Percentiles rank a stretch among this genome's conserved stretches.
Evolutionary conservation across 257 asterid species (phyloP).

Genomic region (Datura wrightii): DNA sequence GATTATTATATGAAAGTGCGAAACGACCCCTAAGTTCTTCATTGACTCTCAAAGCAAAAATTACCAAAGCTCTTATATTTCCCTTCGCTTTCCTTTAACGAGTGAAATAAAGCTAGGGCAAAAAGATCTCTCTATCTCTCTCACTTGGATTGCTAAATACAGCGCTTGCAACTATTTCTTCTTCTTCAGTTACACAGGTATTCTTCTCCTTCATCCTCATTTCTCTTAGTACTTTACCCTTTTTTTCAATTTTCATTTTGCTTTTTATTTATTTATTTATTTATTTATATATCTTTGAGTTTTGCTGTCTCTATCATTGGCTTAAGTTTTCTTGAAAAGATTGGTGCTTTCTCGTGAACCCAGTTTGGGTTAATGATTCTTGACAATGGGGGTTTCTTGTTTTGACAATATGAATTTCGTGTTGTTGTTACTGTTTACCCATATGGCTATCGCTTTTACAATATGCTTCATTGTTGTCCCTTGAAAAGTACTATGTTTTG

Average conservation of each 20-base stretch:
- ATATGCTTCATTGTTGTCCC: neutral
- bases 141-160: neutral
- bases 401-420: neutral
- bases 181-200: slow-evolving; percentile 19
- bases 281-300: neutral
- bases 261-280: neutral
- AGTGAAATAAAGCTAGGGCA: slow-evolving; percentile 23
- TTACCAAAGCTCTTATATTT: neutral
- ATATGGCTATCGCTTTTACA: neutral
- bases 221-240: neutral
- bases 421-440: neutral
- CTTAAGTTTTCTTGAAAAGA: slow-evolving; percentile 4
- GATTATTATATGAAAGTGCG: too few species aligned
- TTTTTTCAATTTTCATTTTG: neutral
- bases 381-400: neutral
- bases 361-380: neutral
- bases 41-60: neutral
- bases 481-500: neutral
- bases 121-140: neutral
- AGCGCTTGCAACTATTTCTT: neutral
- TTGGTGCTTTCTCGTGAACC: neutral
- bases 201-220: neutral
- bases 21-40: neutral
- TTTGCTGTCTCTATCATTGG: neutral
- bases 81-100: neutral